A percentile compares a stretch with the other conserved stretches of the same genome.
Conservation (phyloP, 768 basidiomycete genomes). For the Tricholoma sp. region DNA sequence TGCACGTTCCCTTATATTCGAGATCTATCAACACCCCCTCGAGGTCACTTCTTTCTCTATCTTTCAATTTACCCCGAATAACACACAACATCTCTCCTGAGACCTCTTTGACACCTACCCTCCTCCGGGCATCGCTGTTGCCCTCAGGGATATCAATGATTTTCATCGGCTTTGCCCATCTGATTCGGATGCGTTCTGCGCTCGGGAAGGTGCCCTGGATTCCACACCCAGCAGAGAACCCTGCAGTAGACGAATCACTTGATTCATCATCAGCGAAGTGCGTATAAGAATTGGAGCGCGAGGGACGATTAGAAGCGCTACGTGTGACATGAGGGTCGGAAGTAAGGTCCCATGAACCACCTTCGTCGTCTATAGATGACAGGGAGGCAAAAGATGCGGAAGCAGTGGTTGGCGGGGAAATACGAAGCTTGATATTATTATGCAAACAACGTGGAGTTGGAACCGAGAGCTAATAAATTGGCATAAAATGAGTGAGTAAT, state of each 20-base stretch:
- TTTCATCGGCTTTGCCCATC: constrained; percentile 70
- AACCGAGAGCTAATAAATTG: constrained; percentile 54
- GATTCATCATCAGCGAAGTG: constrained; percentile 82
- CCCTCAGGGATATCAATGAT: constrained; percentile 38
- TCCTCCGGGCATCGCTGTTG: constrained; percentile 48
- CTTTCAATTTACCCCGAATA: constrained; percentile 46
- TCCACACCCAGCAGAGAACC: constrained; percentile 55
- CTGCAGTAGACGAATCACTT: constrained; percentile 58
- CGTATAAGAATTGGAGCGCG: constrained; percentile 56
- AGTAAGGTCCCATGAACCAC: constrained; percentile 66
- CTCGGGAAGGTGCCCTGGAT: constrained; percentile 79
- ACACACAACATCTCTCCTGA: constrained; percentile 63
- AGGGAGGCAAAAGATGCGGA: constrained; percentile 66
- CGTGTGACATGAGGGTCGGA: constrained; percentile 75
- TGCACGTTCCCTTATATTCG: constrained; percentile 69
- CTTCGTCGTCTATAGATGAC: constrained; percentile 71
- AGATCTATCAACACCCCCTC: constrained; percentile 62
- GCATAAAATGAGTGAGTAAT: constrained; percentile 2
- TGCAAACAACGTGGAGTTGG: constrained; percentile 76
- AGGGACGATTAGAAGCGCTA: constrained; percentile 36
- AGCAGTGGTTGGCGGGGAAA: constrained; percentile 56
- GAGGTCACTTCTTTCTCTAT: constrained; percentile 27
- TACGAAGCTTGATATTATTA: constrained; percentile 68
- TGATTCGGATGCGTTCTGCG: constrained; percentile 66
- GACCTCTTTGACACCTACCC: constrained; percentile 66